These are phyloP conservation scores for Paramecium pentaurelia DNA, from an alignment of 73 alveolate genomes.

Conservation along the genomic window DNA sequence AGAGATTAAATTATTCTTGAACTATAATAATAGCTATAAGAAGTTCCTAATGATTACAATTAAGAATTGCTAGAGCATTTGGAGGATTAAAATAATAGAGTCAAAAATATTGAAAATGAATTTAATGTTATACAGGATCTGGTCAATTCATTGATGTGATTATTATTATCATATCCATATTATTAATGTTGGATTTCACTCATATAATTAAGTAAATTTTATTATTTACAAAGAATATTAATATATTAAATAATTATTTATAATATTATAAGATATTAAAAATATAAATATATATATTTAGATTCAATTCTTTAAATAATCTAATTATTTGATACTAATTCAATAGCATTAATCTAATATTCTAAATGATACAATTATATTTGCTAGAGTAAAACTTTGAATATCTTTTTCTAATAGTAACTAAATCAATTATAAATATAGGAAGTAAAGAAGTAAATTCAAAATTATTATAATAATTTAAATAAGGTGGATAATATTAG, in stretches of 20 bases:
- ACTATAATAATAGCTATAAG: not conserved
- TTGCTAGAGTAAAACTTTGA: no score
- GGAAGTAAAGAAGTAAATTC: no score
- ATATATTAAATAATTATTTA: not conserved
- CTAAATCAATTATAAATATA: no score
- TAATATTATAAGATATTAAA: no score
- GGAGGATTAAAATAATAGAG: slow-evolving; percentile 1
- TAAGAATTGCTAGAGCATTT: not conserved
- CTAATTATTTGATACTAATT: no score
- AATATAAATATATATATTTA: no score
- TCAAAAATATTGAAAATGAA: slow-evolving; percentile 9
- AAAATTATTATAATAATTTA: no score
- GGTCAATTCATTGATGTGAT: not conserved
- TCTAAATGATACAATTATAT: no score
- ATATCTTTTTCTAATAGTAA: no score
- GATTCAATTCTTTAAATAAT: no score
- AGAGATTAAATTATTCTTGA: not conserved
- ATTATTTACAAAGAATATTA: not conserved
- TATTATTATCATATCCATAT: not conserved
- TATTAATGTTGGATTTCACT: not conserved
- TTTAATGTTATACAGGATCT: not conserved
- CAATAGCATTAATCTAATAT: no score
- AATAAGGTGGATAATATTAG: not conserved
- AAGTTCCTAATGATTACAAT: not conserved
- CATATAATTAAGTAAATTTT: not conserved